Evolutionary conservation across 2,329 filamentous ascomycete genomes (phyloP).

Genomic region (Aspergillus fumigatiaffinis): DNA sequence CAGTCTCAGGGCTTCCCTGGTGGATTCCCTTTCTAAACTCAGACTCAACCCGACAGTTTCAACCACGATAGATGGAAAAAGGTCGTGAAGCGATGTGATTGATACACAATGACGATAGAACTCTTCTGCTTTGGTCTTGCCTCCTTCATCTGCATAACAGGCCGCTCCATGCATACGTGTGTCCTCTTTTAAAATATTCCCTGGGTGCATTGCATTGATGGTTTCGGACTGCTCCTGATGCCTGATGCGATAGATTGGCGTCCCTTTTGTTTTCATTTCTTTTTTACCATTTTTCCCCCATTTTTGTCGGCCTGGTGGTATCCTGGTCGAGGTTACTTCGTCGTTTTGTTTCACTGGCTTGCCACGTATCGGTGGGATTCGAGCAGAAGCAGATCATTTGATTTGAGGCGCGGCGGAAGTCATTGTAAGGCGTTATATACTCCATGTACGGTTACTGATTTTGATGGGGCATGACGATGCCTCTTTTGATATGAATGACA

Average conservation of each 20-base stretch:
- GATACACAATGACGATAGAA: neutral
- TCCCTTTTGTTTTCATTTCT: slow-evolving; percentile 4
- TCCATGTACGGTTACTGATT: slow-evolving; percentile 7
- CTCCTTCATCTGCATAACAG: slow-evolving; percentile 2
- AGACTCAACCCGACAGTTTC: neutral
- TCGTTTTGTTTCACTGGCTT: neutral
- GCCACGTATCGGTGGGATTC: neutral
- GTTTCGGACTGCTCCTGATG: slow-evolving; percentile 3
- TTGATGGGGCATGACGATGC: neutral
- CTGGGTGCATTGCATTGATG: slow-evolving; percentile 13
- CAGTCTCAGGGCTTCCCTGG: slow-evolving; percentile 46
- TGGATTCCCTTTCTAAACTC: slow-evolving; percentile 55
- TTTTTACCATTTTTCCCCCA: neutral
- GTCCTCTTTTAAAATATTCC: slow-evolving; percentile 7
- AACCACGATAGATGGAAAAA: neutral
- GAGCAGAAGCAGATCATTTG: slow-evolving; percentile 1
- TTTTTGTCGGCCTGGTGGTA: slow-evolving; percentile 6
- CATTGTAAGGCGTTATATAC: slow-evolving; percentile 16
- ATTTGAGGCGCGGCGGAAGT: neutral
- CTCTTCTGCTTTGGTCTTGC: neutral
- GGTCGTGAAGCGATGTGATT: neutral
- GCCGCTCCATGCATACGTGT: slow-evolving; percentile 1
- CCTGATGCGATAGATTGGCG: slow-evolving; percentile 9
- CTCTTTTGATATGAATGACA: neutral
- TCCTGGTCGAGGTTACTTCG: slow-evolving; percentile 7